Evolutionary conservation across 164 flowering plant genomes (phyloP).

Genomic region (Brasenia schreberi): DNA sequence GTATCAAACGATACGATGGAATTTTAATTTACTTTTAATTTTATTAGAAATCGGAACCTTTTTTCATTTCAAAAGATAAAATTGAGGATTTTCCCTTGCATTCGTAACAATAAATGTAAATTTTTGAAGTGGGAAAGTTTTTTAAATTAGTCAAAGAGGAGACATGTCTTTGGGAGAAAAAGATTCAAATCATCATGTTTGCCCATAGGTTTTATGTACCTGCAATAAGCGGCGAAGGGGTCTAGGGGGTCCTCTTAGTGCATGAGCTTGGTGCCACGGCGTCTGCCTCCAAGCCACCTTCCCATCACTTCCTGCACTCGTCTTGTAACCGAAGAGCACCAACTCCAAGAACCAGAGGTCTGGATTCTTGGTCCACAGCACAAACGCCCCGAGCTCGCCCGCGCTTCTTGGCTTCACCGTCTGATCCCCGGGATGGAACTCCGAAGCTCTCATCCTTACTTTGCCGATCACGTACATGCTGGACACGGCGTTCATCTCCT

Average conservation of each 20-base stretch:
- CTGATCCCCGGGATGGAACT: slow-evolving; percentile 2
- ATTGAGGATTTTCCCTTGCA: too few relatives aligned
- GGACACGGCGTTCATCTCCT: slow-evolving; percentile 3
- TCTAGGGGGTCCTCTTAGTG: slow-evolving; percentile 6
- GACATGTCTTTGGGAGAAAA: too few relatives aligned
- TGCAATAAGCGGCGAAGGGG: slow-evolving; percentile 6
- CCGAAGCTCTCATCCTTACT: slow-evolving; percentile 9
- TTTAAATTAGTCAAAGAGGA: too few relatives aligned
- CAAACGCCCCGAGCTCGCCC: slow-evolving; percentile 6
- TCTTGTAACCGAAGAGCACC: slow-evolving; percentile 6
- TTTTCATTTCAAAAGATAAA: too few relatives aligned
- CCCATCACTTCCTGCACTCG: slow-evolving; percentile 9
- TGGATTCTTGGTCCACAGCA: slow-evolving; percentile 7
- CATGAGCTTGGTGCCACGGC: slow-evolving; percentile 7
- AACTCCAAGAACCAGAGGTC: slow-evolving; percentile 9
- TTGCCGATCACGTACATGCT: slow-evolving; percentile 9
- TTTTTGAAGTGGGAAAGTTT: too few relatives aligned
- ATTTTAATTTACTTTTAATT: too few relatives aligned
- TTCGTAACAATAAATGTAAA: too few relatives aligned
- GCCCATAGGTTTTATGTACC: slow-evolving; percentile 2
- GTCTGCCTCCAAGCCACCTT: slow-evolving; percentile 9
- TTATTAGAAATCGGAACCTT: too few relatives aligned
- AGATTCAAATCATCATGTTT: too few relatives aligned
- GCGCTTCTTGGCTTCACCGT: not conserved
- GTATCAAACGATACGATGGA: too few relatives aligned